These are phyloP conservation scores for Xylaria sp. DNA, from an alignment of 2,329 filamentous ascomycete genomes.

Conservation along the genomic window DNA sequence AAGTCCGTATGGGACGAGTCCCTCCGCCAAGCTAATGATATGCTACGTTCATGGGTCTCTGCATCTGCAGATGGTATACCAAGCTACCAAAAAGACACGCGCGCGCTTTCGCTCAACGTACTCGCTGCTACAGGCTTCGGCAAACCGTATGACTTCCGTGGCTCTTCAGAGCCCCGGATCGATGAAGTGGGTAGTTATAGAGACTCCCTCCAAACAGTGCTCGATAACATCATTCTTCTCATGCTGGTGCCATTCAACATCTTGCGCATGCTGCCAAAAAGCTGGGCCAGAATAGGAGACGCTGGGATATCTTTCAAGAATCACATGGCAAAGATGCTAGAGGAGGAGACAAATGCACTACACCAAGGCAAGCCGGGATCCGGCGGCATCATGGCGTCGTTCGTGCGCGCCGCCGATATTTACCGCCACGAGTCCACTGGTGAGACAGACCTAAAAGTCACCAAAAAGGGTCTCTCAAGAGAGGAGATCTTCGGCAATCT, in stretches of 20 bases:
- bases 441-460: conserved; percentile 12
- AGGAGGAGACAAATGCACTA: conserved; percentile 38
- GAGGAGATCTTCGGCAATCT: conserved; percentile 30
- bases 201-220: neutral
- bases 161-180: conserved; percentile 22
- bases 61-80: conserved; percentile 27
- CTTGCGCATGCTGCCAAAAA: conserved; percentile 33
- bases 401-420: conserved; percentile 41
- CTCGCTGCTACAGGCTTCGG: conserved; percentile 45
- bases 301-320: conserved; percentile 40
- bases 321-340: conserved; percentile 44
- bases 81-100: conserved; percentile 38
- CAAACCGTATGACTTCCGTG: conserved; percentile 43
- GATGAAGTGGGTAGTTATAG: neutral
- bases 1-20: conserved; percentile 48
- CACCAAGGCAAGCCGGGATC: conserved; percentile 39
- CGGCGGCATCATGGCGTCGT: conserved; percentile 42
- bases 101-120: conserved; percentile 48
- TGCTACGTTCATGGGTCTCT: conserved; percentile 40
- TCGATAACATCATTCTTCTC: conserved; percentile 18
- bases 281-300: conserved; percentile 36
- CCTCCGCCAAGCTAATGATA: conserved; percentile 38
- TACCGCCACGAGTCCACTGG: conserved; percentile 7
- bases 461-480: conserved; percentile 26
- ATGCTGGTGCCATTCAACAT: conserved; percentile 41